A percentile compares a stretch with the other conserved stretches of the same genome.
Conservation (phyloP, 2,329 filamentous ascomycete species). For the Tolypocladium inflatum region DNA sequence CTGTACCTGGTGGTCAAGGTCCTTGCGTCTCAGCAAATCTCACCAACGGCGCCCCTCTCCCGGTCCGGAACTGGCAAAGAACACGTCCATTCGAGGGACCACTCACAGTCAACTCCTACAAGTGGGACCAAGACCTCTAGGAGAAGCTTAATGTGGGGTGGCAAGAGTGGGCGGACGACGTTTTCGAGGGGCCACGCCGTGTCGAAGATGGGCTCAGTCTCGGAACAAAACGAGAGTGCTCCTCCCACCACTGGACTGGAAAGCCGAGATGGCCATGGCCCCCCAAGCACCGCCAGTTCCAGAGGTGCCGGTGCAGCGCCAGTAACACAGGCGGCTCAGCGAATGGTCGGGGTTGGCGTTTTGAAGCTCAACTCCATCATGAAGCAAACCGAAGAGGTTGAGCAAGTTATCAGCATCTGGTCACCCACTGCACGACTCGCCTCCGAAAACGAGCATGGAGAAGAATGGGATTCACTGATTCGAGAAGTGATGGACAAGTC, state of each 20-base stretch:
- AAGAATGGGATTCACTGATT: constrained; percentile 67
- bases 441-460: constrained; percentile 47
- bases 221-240: constrained; percentile 38
- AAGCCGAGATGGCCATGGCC: constrained; percentile 33
- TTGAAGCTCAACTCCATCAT: constrained; percentile 67
- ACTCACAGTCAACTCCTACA: constrained; percentile 37
- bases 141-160: constrained; percentile 62
- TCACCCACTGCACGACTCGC: constrained; percentile 45
- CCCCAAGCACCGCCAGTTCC: constrained; percentile 50
- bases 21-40: constrained; percentile 46
- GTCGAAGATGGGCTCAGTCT: constrained; percentile 45
- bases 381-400: constrained; percentile 60
- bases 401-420: constrained; percentile 73
- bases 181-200: constrained; percentile 40
- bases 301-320: constrained; percentile 14
- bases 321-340: constrained; percentile 24
- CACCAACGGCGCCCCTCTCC: constrained; percentile 36
- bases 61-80: constrained; percentile 39
- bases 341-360: constrained; percentile 68
- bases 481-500: constrained; percentile 63
- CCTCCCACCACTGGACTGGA: constrained; percentile 23
- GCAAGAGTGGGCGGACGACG: constrained; percentile 43
- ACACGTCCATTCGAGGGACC: constrained; percentile 31
- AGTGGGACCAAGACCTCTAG: constrained; percentile 44
- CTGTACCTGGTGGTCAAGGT: constrained; percentile 81